A percentile compares a stretch with the other conserved stretches of the same genome.
Conservation (phyloP, 345 rosid species). For the Hibiscus tridactylites region DNA sequence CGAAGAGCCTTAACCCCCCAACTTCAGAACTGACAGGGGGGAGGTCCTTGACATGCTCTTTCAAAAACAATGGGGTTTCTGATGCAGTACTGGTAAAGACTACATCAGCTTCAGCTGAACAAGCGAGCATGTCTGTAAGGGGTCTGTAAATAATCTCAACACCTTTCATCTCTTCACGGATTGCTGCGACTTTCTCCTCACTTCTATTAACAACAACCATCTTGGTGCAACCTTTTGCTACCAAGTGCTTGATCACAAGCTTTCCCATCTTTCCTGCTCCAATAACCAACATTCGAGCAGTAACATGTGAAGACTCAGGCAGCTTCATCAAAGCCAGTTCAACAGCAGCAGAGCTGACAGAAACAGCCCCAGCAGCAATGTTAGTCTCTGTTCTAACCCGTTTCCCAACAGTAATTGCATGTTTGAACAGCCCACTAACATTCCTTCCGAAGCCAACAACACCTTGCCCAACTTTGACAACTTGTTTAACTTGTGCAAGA, state of each 20-base stretch:
- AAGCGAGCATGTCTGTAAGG: conserved; percentile 56
- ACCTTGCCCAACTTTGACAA: conserved; percentile 69
- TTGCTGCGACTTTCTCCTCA: conserved; percentile 71
- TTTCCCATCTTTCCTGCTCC: conserved; percentile 87
- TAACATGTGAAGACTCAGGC: conserved; percentile 36
- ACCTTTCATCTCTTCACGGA: conserved; percentile 61
- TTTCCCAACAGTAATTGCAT: conserved; percentile 63
- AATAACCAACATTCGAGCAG: conserved; percentile 53
- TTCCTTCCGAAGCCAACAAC: conserved; percentile 67
- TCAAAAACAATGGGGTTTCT: conserved; percentile 61
- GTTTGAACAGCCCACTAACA: conserved; percentile 63
- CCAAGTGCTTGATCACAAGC: conserved; percentile 77
- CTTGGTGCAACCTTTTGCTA: conserved; percentile 57
- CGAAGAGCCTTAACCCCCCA: conserved; percentile 64
- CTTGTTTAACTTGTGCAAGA: conserved; percentile 73
- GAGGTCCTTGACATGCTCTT: conserved; percentile 54
- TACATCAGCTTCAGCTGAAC: conserved; percentile 80
- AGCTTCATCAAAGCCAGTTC: conserved; percentile 67
- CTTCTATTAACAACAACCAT: conserved; percentile 61
- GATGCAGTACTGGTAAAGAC: conserved; percentile 92
- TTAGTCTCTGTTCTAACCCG: conserved; percentile 71
- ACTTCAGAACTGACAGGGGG: conserved; percentile 43
- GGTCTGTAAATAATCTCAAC: conserved; percentile 62
- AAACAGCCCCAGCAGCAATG: conserved; percentile 69
- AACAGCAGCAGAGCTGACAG: conserved; percentile 73